Evolutionary conservation across 495 filamentous ascomycete species (phyloP).

Genomic region (Podospora appendiculata): DNA sequence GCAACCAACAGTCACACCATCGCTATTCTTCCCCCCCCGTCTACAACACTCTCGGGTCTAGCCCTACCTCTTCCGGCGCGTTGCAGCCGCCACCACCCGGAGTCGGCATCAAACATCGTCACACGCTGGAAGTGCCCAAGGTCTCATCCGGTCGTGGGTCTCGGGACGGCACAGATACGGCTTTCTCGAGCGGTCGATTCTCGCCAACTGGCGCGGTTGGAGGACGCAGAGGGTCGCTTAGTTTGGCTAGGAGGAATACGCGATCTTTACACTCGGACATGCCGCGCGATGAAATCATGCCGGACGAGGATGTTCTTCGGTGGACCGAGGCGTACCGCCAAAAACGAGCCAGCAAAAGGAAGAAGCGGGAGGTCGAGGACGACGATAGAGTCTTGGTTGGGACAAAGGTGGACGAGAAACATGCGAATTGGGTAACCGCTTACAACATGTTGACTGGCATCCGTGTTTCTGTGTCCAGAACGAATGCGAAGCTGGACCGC

Average conservation of each 20-base stretch:
- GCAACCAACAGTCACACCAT: conserved; percentile 41
- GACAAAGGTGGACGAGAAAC: conserved; percentile 94
- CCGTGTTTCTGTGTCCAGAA: conserved; percentile 89
- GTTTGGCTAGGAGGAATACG: conserved; percentile 70
- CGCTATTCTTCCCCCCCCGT: conserved; percentile 70
- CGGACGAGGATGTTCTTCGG: conserved; percentile 79
- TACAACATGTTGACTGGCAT: conserved; percentile 99
- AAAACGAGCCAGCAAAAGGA: conserved; percentile 76
- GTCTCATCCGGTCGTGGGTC: conserved; percentile 38
- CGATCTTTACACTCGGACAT: conserved; percentile 78
- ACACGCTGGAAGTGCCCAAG: conserved; percentile 84
- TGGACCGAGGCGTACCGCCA: conserved; percentile 92
- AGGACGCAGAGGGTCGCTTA: conserved; percentile 71
- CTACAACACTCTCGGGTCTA: conserved; percentile 37
- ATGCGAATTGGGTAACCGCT: conserved; percentile 95
- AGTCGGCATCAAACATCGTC: conserved; percentile 63
- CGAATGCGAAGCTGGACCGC: conserved; percentile 93
- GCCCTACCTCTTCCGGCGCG: conserved; percentile 33
- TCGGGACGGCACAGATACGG: conserved; percentile 54
- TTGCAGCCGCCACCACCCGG: conserved; percentile 27
- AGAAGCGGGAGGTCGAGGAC: conserved; percentile 78
- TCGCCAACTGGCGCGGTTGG: conserved; percentile 62
- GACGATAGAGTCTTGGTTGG: conserved; percentile 94
- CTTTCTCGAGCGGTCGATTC: conserved; percentile 67
- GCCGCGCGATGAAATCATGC: conserved; percentile 71